Conservation (phyloP, 306 rosid species). For the Glycine soja region DNA sequence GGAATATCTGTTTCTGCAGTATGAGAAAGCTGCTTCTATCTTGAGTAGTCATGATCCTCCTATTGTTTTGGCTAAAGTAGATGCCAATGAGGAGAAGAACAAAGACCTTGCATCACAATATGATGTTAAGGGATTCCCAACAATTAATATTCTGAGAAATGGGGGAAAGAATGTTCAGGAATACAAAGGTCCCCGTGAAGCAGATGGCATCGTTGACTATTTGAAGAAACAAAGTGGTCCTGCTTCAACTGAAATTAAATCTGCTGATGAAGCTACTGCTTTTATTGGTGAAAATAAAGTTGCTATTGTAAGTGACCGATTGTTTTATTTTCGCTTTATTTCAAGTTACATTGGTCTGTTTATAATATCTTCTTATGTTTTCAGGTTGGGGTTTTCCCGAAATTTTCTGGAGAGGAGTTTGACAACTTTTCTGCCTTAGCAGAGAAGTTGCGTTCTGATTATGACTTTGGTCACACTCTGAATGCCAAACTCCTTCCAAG, state of each 20-base stretch:
- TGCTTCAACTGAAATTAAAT: constrained; percentile 72
- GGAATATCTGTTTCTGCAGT: constrained; percentile 54
- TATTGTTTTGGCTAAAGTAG: constrained; percentile 78
- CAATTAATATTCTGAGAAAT: constrained; percentile 80
- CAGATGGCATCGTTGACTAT: constrained; percentile 85
- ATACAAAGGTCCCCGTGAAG: constrained; percentile 92
- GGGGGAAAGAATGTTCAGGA: constrained; percentile 84
- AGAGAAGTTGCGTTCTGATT: constrained; percentile 86
- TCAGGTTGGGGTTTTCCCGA: constrained; percentile 85
- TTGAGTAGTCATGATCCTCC: constrained; percentile 81
- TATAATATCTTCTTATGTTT: constrained; percentile 34
- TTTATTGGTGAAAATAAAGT: constrained; percentile 70
- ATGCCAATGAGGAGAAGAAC: constrained; percentile 77
- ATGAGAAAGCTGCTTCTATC: constrained; percentile 83
- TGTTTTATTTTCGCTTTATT: constrained; percentile 12
- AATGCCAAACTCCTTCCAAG: constrained; percentile 89
- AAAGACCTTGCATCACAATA: constrained; percentile 62
- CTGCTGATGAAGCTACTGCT: constrained; percentile 67
- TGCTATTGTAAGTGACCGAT: constrained; percentile 64
- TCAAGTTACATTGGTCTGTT: neutral
- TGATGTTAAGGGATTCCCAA: constrained; percentile 80
- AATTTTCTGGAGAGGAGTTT: constrained; percentile 84
- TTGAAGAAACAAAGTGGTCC: constrained; percentile 92
- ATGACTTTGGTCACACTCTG: constrained; percentile 81
- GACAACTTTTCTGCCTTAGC: constrained; percentile 66